phyloP scores from a whole-genome alignment of 208 protist species.

The Blastocrithidia nonstop region DNA sequence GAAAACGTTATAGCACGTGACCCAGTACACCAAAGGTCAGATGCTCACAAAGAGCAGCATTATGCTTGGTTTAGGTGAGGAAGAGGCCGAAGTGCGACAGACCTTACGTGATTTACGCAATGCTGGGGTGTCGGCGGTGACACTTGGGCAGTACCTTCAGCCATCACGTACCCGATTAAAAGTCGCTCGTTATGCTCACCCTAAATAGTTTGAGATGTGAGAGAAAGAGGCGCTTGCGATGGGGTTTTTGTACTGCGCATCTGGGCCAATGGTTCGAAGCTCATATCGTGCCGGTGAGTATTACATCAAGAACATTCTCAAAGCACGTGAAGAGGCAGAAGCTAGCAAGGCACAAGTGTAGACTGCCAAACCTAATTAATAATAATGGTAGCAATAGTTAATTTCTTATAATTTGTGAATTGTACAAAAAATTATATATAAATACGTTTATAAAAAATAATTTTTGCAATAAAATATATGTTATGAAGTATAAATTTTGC shows the following conservation, averaged over 20 bases:
- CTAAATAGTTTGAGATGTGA: constrained; percentile 94
- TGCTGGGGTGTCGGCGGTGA: constrained; percentile 88
- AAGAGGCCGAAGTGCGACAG: constrained; percentile 90
- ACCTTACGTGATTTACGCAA: constrained; percentile 88
- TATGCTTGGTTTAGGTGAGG: constrained; percentile 97
- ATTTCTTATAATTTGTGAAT: not conserved
- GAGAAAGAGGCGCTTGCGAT: constrained; percentile 84
- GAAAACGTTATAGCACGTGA: constrained; percentile 83
- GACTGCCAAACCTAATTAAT: too few species aligned
- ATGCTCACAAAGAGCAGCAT: constrained; percentile 96
- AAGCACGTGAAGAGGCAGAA: constrained; percentile 12
- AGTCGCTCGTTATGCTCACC: constrained; percentile 91
- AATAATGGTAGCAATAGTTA: not conserved
- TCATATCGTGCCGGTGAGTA: constrained; percentile 94
- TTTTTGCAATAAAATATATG: too few species aligned
- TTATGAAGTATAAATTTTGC: too few species aligned
- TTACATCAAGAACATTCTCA: constrained; percentile 89
- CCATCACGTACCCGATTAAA: constrained; percentile 93
- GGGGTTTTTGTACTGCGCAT: constrained; percentile 96
- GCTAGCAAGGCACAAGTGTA: too few species aligned
- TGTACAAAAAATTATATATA: too few species aligned
- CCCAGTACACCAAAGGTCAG: constrained; percentile 47
- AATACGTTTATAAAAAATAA: too few species aligned
- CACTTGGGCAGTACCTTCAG: constrained; percentile 95
- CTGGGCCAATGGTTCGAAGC: constrained; percentile 90